Evolutionary conservation across 306 rosid genomes (phyloP), one percentile per base, ranked within the genome.

Genomic region (Quercus cerris): DNA sequence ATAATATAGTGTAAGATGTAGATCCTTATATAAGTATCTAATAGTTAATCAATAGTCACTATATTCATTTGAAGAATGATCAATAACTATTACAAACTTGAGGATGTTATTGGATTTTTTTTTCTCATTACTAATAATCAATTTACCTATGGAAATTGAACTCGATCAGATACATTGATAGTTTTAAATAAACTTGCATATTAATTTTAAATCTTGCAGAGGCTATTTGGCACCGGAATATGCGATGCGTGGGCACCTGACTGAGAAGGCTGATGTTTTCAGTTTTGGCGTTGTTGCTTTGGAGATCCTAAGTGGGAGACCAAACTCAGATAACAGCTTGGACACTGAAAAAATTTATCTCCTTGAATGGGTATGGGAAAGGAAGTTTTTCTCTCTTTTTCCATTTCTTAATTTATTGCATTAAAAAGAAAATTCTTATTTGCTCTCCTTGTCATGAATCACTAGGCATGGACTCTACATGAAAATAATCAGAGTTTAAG

Each of bases 181-280:
- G 12, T 46, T 46, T 46, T 11, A 12, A 46, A 46, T 46, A 46
- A 46, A 46, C 13, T 12, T 49, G 10, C 44, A 38, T 38, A 56
- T 11, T 52, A 78, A 57, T 46, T 58, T 31, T 78, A 18, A 4
- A 46, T 62, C 64, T 44, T 90, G 80, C 35, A 93, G 97, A 54
- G 98, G 94, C 63, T 93, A 93, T 82, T 92, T 93, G 84, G 97
- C 98, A 75, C 94, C 93, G 17, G 94, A 91, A 73, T 93, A 88
- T 76, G 97, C 98, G 49, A 88, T 93, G 97, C 92, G 92, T 25
- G 97, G 98, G 64, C 95, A 89, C 85, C 90, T 91, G 0, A 94
- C 98, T 0, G 95, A 94, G 85, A 94, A 94, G 83, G 94, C 90
- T 0, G 97, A 91, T 70, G 92, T 94, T 13, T 94, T 91, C 79